Percentiles rank a stretch among this genome's conserved stretches.
These are phyloP conservation scores for Psidium guajava DNA, from an alignment of 345 rosid genomes.

Conservation along the genomic window DNA sequence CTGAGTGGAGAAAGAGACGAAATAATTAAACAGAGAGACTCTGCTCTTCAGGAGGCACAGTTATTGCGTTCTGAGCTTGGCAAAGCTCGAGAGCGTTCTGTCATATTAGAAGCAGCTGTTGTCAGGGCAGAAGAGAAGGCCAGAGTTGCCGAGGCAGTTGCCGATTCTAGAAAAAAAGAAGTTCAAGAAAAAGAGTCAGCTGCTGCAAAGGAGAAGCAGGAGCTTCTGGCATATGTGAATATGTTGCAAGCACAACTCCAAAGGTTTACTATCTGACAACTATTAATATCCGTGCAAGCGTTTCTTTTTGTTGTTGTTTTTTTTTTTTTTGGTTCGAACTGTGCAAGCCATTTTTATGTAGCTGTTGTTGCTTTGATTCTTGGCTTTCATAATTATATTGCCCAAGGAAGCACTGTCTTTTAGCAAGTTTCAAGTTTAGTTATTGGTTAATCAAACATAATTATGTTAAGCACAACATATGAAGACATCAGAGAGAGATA, in stretches of 20 bases:
- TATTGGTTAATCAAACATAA: neutral
- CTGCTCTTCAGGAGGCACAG: constrained; percentile 75
- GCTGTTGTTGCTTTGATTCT: neutral
- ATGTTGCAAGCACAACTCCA: constrained; percentile 70
- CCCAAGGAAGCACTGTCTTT: neutral
- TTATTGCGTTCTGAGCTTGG: constrained; percentile 92
- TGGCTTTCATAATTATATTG: neutral
- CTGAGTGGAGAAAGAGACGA: constrained; percentile 66
- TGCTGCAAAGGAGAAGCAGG: constrained; percentile 71
- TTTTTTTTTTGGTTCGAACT: neutral
- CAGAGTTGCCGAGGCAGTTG: constrained; percentile 61
- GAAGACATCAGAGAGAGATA: neutral
- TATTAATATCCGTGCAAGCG: neutral
- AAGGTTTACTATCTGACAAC: constrained; percentile 40
- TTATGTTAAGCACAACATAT: neutral
- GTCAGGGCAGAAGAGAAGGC: constrained; percentile 78
- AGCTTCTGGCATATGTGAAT: constrained; percentile 70
- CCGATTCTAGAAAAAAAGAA: constrained; percentile 65
- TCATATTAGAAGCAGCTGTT: constrained; percentile 77
- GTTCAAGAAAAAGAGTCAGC: constrained; percentile 57
- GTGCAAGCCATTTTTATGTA: neutral
- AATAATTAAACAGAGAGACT: constrained; percentile 60
- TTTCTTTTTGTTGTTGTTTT: neutral
- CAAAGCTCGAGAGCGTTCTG: constrained; percentile 82
- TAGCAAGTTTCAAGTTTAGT: neutral